Conservation (phyloP, 2,329 filamentous ascomycete genomes). For the Xylariaceae sp. region DNA sequence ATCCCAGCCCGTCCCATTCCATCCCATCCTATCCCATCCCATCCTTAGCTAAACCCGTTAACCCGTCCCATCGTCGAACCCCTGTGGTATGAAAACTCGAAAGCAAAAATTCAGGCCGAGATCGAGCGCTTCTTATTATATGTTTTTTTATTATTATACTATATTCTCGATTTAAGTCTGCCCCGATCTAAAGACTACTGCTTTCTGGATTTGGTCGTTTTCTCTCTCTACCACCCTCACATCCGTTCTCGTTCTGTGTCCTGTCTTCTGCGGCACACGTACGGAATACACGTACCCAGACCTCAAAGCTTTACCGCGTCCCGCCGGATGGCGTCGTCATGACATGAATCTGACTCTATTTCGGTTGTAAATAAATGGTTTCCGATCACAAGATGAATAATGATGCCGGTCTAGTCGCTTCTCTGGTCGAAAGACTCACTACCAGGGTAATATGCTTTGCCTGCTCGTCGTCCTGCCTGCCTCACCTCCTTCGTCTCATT, state of each 20-base stretch:
- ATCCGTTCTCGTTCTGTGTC: neutral
- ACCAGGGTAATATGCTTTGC: slow-evolving; percentile 46
- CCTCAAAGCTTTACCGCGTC: slow-evolving; percentile 4
- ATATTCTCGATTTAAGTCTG: slow-evolving; percentile 2
- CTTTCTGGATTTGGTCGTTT: neutral
- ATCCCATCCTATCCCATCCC: neutral
- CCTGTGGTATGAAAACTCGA: neutral
- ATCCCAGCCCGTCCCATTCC: too few relatives aligned
- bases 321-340: slow-evolving; percentile 32
- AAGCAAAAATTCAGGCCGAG: neutral
- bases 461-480: neutral
- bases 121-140: neutral
- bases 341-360: slow-evolving; percentile 29
- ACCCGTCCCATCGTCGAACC: neutral
- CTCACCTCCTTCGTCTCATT: neutral
- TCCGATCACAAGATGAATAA: slow-evolving; percentile 47
- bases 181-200: neutral
- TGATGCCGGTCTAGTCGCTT: slow-evolving; percentile 55
- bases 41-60: neutral
- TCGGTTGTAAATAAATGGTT: slow-evolving; percentile 31
- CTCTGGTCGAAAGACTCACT: slow-evolving; percentile 57
- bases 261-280: neutral
- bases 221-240: neutral
- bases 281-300: neutral
- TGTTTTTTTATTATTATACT: neutral